These are phyloP conservation scores for Xylaria sp. DNA, from an alignment of 495 filamentous ascomycete species.

Conservation along the genomic window DNA sequence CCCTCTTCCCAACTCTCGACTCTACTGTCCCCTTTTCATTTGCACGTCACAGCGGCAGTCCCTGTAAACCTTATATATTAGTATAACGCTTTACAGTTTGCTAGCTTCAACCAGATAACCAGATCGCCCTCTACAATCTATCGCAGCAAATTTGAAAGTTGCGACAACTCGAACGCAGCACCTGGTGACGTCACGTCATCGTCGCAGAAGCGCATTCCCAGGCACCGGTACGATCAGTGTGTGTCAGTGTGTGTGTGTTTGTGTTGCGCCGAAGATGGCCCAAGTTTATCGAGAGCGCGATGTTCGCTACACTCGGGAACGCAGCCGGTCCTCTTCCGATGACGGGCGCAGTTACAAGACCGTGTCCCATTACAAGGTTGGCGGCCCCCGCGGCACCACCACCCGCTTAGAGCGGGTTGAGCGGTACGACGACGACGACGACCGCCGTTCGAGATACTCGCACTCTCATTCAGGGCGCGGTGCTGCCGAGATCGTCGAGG, in stretches of 20 bases:
- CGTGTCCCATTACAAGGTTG: slow-evolving; percentile 63
- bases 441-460: slow-evolving; percentile 53
- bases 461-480: slow-evolving; percentile 42
- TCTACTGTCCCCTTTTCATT: background rate
- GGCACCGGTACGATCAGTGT: background rate
- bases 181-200: slow-evolving; percentile 27
- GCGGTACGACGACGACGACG: slow-evolving; percentile 58
- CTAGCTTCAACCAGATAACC: background rate
- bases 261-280: slow-evolving; percentile 45
- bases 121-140: background rate
- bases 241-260: background rate
- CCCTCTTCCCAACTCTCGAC: slow-evolving; percentile 3
- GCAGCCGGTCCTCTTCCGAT: slow-evolving; percentile 52
- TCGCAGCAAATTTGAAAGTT: slow-evolving; percentile 1
- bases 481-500: slow-evolving; percentile 51
- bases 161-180: background rate
- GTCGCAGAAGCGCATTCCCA: slow-evolving; percentile 12
- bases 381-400: slow-evolving; percentile 34
- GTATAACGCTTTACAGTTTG: slow-evolving; percentile 18
- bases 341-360: slow-evolving; percentile 59
- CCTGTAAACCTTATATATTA: slow-evolving; percentile 7
- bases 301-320: slow-evolving; percentile 51
- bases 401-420: slow-evolving; percentile 51
- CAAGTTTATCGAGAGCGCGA: slow-evolving; percentile 57
- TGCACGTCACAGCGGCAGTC: background rate